Evolutionary conservation across 2,329 filamentous ascomycete species (phyloP), one percentile per base, ranked within the genome.

Genomic region (Fusarium protoensiforme): DNA sequence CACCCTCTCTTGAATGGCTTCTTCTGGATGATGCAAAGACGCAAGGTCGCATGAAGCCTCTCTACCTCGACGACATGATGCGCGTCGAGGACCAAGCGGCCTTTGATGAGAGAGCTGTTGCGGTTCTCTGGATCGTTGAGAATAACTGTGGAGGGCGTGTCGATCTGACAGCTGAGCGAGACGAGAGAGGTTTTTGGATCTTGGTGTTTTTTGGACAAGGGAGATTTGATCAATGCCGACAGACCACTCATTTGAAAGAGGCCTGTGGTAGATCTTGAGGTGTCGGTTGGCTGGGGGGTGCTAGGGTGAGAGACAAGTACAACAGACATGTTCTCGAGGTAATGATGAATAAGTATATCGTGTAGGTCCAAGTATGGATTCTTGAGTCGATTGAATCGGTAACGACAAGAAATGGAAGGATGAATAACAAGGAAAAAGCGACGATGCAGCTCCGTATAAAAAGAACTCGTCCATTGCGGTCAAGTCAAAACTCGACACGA

Each of bases 1-100:
- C 75, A 77, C 1, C 69, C 18, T 10, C 31, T 66, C 13, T 68
- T 77, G 1, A 73, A 67, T 0, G 75, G 75, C 6, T 62, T 75
- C 10, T 59, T 76, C 5, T 77, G 59, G 6, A 33, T 3, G 0
- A 54, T 10, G 10, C 68, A 46, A 1, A 73, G 41, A 18, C 10
- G 13, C 0, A 77, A 8, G 2, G 16, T 14, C 2, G 75, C 71
- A 1, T 53, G 13, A 4, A 77, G 60, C 7, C 38, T 60, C 1
- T 75, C 60, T 1, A 76, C 22, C 4, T 75, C 65, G 3, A 72
- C 14, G 0, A 1, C 1, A 2, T 66, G 54, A 9, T 35, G 64
- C 5, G 65, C 13, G 0, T 65, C 14, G 8, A 76, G 11, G 0
- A 59, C 16, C 2, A 77, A 7, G 3, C 41, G 43, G 1, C 71